These are phyloP conservation scores for Fusarium torulosum DNA, from an alignment of 2,329 filamentous ascomycete species.

Conservation along the genomic window DNA sequence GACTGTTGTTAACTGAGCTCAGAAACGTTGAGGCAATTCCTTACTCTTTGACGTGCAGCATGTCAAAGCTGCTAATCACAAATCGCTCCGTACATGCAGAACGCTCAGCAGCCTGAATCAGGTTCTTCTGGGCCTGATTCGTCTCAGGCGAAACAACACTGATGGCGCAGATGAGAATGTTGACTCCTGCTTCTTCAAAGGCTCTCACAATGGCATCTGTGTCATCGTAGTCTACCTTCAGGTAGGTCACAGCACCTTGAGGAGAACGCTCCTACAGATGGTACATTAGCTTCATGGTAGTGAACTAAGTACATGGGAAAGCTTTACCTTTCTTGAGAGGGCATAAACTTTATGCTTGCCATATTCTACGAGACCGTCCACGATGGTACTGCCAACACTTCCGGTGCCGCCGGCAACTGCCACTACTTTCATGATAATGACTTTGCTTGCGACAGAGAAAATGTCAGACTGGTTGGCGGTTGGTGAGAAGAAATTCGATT, in stretches of 20 bases:
- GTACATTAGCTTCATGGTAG: background rate
- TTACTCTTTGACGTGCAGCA: constrained; percentile 41
- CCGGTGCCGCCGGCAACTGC: constrained; percentile 41
- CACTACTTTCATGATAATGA: constrained; percentile 24
- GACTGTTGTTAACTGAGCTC: fast-evolving
- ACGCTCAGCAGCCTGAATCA: constrained; percentile 31
- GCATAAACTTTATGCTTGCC: constrained; percentile 33
- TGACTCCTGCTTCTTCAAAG: constrained; percentile 17
- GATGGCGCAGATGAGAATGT: constrained; percentile 40
- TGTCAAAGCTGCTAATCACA: constrained; percentile 42
- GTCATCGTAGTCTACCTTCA: constrained; percentile 31
- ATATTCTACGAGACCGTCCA: constrained; percentile 34
- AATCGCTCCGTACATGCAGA: constrained; percentile 28
- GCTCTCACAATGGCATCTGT: background rate
- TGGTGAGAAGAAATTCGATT: no score
- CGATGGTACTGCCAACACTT: constrained; percentile 34
- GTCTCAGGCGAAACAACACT: constrained; percentile 29
- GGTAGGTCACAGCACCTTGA: constrained; percentile 6
- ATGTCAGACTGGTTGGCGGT: no score
- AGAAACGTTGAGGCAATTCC: fast-evolving
- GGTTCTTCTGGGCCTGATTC: constrained; percentile 36
- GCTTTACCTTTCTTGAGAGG: constrained; percentile 22
- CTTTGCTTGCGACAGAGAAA: no score
- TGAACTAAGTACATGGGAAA: fast-evolving
- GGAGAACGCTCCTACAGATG: background rate